These are phyloP conservation scores for Sherardia arvensis DNA, from an alignment of 257 asterid species.

Conservation along the genomic window DNA sequence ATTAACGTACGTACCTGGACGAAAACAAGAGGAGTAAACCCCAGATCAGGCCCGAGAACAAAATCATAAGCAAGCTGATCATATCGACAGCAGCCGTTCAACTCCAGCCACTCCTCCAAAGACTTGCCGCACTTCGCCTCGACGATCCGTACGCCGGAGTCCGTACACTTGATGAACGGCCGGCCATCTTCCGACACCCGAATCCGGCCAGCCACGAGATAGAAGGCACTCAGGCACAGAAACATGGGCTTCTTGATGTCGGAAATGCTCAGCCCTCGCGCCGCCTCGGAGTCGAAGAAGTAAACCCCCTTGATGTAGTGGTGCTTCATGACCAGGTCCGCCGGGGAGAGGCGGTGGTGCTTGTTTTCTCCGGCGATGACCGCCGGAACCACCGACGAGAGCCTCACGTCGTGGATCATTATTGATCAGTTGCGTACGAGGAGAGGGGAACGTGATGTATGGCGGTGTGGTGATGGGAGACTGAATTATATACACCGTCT, in stretches of 20 bases:
- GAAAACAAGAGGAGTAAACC: conserved; percentile 56
- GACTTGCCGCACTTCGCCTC: conserved; percentile 55
- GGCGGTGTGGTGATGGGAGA: not conserved
- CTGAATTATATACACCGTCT: too few species aligned
- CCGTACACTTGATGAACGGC: conserved; percentile 69
- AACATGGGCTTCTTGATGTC: conserved; percentile 57
- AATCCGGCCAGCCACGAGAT: conserved; percentile 43
- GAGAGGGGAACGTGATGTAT: not conserved
- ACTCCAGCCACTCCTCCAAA: conserved; percentile 42
- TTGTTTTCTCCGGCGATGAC: conserved; percentile 46
- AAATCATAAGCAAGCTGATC: conserved; percentile 36
- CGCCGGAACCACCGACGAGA: conserved; percentile 62
- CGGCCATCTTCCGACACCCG: conserved; percentile 34
- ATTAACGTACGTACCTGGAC: conserved; percentile 45
- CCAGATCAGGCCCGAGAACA: conserved; percentile 41
- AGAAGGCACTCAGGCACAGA: conserved; percentile 28
- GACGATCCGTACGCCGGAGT: conserved; percentile 64
- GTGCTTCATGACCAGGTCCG: conserved; percentile 53
- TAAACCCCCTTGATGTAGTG: conserved; percentile 54
- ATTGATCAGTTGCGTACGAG: not conserved
- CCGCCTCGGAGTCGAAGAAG: conserved; percentile 45
- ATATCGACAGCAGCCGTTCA: not conserved
- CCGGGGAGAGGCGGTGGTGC: conserved; percentile 25
- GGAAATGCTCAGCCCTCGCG: conserved; percentile 24
- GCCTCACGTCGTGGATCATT: conserved; percentile 14